Evolutionary conservation across 176 grass and related monocot genomes (phyloP), one percentile per base, ranked within the genome.

Genomic region (Thinopyrum elongatum): DNA sequence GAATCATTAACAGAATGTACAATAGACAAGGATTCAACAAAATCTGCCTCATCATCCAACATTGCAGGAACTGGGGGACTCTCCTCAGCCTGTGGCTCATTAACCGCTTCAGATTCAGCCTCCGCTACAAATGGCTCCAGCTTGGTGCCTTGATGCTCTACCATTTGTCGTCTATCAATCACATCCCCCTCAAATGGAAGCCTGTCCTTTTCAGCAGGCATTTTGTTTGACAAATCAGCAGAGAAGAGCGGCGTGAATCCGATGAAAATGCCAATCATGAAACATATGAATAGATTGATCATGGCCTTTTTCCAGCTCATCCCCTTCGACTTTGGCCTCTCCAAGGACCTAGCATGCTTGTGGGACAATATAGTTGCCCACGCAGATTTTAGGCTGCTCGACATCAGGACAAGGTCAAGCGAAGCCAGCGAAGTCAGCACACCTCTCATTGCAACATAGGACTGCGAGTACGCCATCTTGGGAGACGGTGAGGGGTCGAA

Each of bases 211-310:
- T 88, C 82, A 67, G 76, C 88, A 61, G 89, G 77, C 12, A 90
- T 82, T 55, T 84, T 93, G 7, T 86, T 69, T 19, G 92, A 80
- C 33, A 98, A 64, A 92, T 98, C 90, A 8, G 89, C 80, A n/a
- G 96, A 92, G 75, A 95, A 88, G 53, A 92, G 90, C 2, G 88
- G 90, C 15, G 90, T 95, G 84, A 98, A 94, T 60, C 93, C 96
- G 3, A 98, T 90, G 74, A 98, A 84, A 80, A 87, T 75, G 27
- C 96, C 96, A 10, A 91, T 42, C 61, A 93, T 79, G 79, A 98
- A 98, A 62, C 90, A 98, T 23, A 91, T 35, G 22, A 90, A 49
- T 41, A 94, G 74, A 76, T 88, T 85, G 79, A 91, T 63, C 65
- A 89, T 70, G 31, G 83, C 79, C 87, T 76, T 90, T 79, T 92